These are phyloP conservation scores for Polytrichum commune DNA, from an alignment of 225 moss, liverwort and hornwort genomes.

Conservation along the genomic window DNA sequence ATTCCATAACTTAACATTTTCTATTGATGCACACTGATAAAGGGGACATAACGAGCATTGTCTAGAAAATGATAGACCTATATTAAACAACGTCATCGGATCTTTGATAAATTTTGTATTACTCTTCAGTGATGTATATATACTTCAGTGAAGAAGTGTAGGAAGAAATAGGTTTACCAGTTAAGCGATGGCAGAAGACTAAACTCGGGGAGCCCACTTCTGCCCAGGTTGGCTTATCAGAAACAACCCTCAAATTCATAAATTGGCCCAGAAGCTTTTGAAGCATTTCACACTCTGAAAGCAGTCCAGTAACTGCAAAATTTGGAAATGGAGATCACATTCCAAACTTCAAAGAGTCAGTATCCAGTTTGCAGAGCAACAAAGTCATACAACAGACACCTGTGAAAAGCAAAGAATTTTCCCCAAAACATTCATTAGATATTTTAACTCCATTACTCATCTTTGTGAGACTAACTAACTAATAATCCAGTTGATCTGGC, in stretches of 20 bases:
- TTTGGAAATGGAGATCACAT: slow-evolving; percentile 9
- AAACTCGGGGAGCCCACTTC: slow-evolving; percentile 25
- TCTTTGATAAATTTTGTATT: no score
- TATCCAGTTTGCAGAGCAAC: no score
- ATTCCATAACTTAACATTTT: no score
- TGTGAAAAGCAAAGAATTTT: no score
- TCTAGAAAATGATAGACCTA: background rate
- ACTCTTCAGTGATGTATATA: no score
- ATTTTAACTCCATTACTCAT: background rate
- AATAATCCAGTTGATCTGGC: no score
- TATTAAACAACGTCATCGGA: background rate
- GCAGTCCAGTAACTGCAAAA: slow-evolving; percentile 31
- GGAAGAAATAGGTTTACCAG: slow-evolving; percentile 11
- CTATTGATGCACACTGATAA: no score
- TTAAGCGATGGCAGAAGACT: slow-evolving; percentile 32
- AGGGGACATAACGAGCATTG: background rate
- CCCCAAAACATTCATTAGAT: background rate
- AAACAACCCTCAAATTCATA: slow-evolving; percentile 43
- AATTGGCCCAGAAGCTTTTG: slow-evolving; percentile 41
- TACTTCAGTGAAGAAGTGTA: background rate
- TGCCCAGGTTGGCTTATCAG: slow-evolving; percentile 20
- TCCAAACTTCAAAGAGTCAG: slow-evolving; percentile 18
- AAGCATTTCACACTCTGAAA: slow-evolving; percentile 31
- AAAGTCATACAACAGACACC: background rate
- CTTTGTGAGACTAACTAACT: background rate